These are phyloP conservation scores for Durusdinium trenchii DNA, from an alignment of 73 alveolate species.

Conservation along the genomic window DNA sequence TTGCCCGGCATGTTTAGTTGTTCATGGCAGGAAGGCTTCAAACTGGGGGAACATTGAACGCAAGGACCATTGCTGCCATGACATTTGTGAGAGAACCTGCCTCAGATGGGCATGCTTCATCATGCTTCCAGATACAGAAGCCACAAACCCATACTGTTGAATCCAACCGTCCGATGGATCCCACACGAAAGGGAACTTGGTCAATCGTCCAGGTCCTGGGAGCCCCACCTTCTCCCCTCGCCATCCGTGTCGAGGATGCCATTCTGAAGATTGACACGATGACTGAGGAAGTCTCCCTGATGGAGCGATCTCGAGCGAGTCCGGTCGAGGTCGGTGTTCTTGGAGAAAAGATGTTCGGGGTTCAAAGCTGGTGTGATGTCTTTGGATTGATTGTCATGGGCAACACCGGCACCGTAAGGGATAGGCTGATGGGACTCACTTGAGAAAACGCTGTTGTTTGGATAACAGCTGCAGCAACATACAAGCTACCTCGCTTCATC, in stretches of 20 bases:
- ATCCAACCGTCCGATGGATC: not conserved
- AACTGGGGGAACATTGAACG: no score
- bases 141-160: not conserved
- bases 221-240: no score
- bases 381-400: not conserved
- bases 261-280: constrained; percentile 68
- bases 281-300: constrained; percentile 78
- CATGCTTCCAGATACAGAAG: not conserved
- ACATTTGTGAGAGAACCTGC: no score
- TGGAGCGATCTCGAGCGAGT: not conserved
- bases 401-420: not conserved
- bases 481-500: no score
- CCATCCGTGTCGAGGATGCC: constrained; percentile 1
- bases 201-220: no score
- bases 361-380: not conserved
- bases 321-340: not conserved
- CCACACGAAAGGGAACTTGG: not conserved
- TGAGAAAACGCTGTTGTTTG: no score
- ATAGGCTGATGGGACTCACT: no score
- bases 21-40: no score
- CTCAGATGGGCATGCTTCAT: no score
- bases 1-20: not conserved
- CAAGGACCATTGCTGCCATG: no score
- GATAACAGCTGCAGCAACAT: no score
- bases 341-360: not conserved